Percentiles rank a stretch among this genome's conserved stretches.
Conservation (phyloP, 148 eudicot genomes). For the Silene conica region DNA sequence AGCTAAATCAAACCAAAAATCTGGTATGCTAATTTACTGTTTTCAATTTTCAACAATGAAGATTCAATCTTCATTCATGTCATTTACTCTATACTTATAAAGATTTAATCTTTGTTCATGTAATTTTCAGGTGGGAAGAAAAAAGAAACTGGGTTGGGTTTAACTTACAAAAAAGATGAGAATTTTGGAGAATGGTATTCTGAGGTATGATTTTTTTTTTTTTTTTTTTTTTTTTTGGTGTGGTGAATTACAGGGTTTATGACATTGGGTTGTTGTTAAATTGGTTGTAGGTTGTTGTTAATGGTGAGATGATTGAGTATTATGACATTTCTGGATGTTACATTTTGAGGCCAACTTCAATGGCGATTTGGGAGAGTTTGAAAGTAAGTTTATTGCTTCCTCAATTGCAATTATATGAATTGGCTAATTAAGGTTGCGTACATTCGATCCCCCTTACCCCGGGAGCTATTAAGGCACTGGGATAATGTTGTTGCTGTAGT, state of each 20-base stretch:
- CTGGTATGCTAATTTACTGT: neutral
- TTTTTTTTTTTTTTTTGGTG: neutral
- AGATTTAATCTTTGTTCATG: constrained; percentile 1
- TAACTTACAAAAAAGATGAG: constrained; percentile 72
- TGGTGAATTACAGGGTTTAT: neutral
- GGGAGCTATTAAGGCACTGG: too few relatives aligned
- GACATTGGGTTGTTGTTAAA: neutral
- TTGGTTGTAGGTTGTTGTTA: constrained; percentile 62
- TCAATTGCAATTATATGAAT: neutral
- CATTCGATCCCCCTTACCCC: too few relatives aligned
- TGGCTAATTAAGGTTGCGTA: too few relatives aligned
- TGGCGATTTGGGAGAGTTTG: constrained; percentile 90
- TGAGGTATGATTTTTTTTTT: constrained; percentile 48
- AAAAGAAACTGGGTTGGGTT: constrained; percentile 92
- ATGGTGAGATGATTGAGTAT: constrained; percentile 89
- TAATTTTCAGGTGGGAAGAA: constrained; percentile 51
- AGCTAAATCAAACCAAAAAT: constrained; percentile 1
- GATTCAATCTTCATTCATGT: neutral
- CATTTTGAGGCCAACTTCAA: constrained; percentile 85
- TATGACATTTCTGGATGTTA: constrained; percentile 95
- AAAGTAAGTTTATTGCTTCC: constrained; percentile 37
- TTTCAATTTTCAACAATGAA: neutral
- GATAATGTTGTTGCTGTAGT: too few relatives aligned
- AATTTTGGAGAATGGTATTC: constrained; percentile 99
- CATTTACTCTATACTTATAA: neutral